Evolutionary conservation across 2,329 filamentous ascomycete genomes (phyloP), one percentile per base, ranked within the genome.

Genomic region (Plenodomus lindquistii): DNA sequence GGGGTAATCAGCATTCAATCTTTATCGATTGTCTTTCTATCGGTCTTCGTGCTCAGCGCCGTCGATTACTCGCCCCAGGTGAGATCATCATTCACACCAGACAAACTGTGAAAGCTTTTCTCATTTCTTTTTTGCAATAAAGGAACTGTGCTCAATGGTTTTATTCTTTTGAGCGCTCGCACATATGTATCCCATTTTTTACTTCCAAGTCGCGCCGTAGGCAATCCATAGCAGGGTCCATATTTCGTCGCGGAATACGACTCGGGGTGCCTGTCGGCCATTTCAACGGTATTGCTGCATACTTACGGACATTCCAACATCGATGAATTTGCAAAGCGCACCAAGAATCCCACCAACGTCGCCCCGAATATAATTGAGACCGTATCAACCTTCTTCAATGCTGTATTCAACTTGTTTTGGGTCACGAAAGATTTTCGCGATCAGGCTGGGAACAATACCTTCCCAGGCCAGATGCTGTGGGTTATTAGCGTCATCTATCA

Each of bases 361-460:
- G 52, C 54, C 3, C 69, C 66, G 1, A 62, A 65, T 36, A 44
- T 56, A 22, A 58, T 74, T 2, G 59, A 70, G 17, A 69, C 62
- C 37, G 65, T 65, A 4, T 59, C 76, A 6, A 61, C 67, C 5
- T 75, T 68, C 21, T 69, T 75, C 57, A 77, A 77, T 54, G 70
- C 71, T 1, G 59, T 77, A 8, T 76, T 76, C 59, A 65, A 75
- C 36, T 44, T 77, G 21, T 76, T 77, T 52, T 77, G 75, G 72
- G 60, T 71, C 13, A 71, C 67, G 9, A 63, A 65, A 2, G 54
- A 66, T 37, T 75, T 69, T 46, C 57, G 56, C 43, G 55, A 50
- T 3, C 70, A 75, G 50, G 68, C 72, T 6, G 75, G 62, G 2
- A 74, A 63, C 46, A 61, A 54, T 18, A 73, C 73, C 5, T 77